A percentile compares a stretch with the other conserved stretches of the same genome.
Evolutionary conservation across 1,284 basidiomycete species (phyloP).

Genomic region (Phenoliferia sp.): DNA sequence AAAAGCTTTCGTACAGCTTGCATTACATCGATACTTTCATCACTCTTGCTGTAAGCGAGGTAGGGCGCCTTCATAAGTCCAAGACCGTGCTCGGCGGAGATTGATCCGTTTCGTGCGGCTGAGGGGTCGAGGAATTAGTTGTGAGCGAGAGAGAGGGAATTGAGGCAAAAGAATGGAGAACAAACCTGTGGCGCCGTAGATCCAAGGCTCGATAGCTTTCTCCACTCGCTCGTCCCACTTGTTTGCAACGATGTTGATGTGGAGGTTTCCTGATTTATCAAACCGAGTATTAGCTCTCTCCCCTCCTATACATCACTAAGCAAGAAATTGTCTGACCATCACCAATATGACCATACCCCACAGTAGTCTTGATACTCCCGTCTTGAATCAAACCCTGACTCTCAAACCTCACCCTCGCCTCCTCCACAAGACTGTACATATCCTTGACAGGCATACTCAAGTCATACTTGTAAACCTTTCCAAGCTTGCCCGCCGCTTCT

Average conservation of each 20-base stretch:
- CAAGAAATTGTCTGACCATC: conserved; percentile 62
- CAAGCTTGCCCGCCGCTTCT: conserved; percentile 89
- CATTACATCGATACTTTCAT: conserved; percentile 80
- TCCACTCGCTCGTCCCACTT: conserved; percentile 79
- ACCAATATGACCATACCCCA: conserved; percentile 95
- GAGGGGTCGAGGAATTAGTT: background rate
- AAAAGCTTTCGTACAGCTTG: conserved; percentile 83
- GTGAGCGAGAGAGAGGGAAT: conserved; percentile 3
- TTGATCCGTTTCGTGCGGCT: conserved; percentile 58
- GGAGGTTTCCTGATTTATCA: conserved; percentile 74
- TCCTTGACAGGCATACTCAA: conserved; percentile 81
- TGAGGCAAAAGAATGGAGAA: conserved; percentile 38
- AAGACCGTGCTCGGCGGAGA: conserved; percentile 95
- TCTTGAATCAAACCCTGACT: conserved; percentile 64
- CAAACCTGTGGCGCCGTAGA: conserved; percentile 78
- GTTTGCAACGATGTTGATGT: conserved; percentile 88
- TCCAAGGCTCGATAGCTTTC: conserved; percentile 83
- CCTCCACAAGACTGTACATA: conserved; percentile 86
- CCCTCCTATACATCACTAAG: conserved; percentile 23
- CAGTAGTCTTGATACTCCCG: conserved; percentile 66
- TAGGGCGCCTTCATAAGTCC: conserved; percentile 92
- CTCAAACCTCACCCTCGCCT: conserved; percentile 66
- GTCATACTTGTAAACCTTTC: conserved; percentile 97
- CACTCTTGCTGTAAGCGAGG: conserved; percentile 80
- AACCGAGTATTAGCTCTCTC: background rate